Conservation (phyloP, 148 eudicot genomes). For the Vaccinium corymbosum region DNA sequence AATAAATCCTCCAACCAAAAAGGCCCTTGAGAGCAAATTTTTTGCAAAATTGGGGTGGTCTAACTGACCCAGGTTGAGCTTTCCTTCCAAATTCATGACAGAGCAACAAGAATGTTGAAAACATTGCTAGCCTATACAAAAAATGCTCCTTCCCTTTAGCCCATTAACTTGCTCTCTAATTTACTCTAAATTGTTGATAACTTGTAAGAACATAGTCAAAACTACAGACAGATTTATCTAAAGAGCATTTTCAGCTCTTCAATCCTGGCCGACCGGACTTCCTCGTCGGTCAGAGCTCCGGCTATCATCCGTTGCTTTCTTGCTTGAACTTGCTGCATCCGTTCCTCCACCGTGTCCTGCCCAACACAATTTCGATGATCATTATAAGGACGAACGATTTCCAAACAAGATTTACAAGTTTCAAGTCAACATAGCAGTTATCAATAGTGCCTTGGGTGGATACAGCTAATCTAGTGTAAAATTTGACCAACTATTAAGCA, state of each 20-base stretch:
- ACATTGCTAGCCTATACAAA: background rate
- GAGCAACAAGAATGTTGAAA: background rate
- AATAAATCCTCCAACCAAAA: background rate
- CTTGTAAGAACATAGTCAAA: background rate
- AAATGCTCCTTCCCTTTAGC: background rate
- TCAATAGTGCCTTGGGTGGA: background rate
- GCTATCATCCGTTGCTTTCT: background rate
- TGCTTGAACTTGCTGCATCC: constrained; percentile 9
- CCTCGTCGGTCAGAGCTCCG: background rate
- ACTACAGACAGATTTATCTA: background rate
- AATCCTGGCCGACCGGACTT: constrained; percentile 5
- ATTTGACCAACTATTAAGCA: background rate
- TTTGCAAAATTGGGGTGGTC: background rate
- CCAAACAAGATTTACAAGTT: background rate
- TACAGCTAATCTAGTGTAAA: background rate
- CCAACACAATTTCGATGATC: background rate
- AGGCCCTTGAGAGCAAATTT: background rate
- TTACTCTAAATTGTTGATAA: background rate
- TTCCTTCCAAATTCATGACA: background rate
- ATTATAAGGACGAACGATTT: background rate
- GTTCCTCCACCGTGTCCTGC: constrained; percentile 10
- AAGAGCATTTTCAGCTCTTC: constrained; percentile 8
- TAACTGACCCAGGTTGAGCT: background rate
- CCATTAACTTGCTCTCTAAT: background rate
- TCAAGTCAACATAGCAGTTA: background rate